Evolutionary conservation across 2,329 filamentous ascomycete genomes (phyloP), one percentile per base, ranked within the genome.

Genomic region (Xylaria sp.): DNA sequence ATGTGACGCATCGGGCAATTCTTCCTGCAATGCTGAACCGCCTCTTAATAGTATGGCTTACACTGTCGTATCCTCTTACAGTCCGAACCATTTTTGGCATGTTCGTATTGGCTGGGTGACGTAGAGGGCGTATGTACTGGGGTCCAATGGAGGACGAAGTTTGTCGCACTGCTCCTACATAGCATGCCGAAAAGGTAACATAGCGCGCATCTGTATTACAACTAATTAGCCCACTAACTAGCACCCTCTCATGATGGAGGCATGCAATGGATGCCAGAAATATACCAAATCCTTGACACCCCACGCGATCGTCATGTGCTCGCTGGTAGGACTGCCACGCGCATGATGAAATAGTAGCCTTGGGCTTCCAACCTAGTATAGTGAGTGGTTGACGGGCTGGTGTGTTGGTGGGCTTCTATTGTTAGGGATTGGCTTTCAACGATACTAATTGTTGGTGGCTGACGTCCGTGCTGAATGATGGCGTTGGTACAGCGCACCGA

Each of bases 271-370:
- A 37, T 51, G 54, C 20, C n/a, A 60, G 39, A 39, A 54, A 54
- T 10, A 15, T 18, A 60, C 28, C 37, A 37, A 28, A 15, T 20
- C 56, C n/a, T 52, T 46, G 8, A 8, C n/a, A 34, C 63, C 54
- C 63, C 46, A 58, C 37, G n/a, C 8, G 9, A 32, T 28, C 6
- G 46, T 59, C 63, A 65, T 54, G 56, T 56, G 37, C 56, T 54
- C 8, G 55, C 54, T 48, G 52, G 37, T 46, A 59, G 55, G 63
- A 50, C 3, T 59, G 18, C 20, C 4, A 57, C 46, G 39, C 23
- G 48, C 18, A 34, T 65, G 37, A 15, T 65, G 56, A 65, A 56
- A 48, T 56, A 60, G 46, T 57, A 51, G 51, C 63, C 39, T 54
- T 55, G 39, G n/a, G 46, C 6, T 37, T 34, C 56, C 56, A 28